Evolutionary conservation across 1,284 basidiomycete genomes (phyloP).

Genomic region (Ceratobasidium sp.): DNA sequence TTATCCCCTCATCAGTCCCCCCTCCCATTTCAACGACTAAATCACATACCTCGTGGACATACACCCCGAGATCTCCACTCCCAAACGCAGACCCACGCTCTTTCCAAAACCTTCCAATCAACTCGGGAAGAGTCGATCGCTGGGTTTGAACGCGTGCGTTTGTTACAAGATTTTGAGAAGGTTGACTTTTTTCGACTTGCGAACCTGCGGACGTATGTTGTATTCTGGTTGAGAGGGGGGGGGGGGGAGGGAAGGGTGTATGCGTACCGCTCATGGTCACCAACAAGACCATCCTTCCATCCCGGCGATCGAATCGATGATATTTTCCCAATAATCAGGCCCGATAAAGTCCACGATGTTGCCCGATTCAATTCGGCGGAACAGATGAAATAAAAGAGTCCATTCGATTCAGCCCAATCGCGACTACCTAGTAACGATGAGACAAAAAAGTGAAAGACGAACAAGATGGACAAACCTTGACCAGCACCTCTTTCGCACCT

Average conservation of each 20-base stretch:
- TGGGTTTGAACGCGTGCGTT: conserved; percentile 91
- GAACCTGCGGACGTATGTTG: too few relatives aligned
- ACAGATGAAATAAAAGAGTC: conserved; percentile 78
- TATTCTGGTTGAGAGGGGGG: too few relatives aligned
- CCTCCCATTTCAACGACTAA: background rate
- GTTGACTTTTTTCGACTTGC: conserved; percentile 70
- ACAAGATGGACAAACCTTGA: conserved; percentile 65
- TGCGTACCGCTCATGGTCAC: conserved; percentile 74
- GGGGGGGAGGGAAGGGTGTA: too few relatives aligned
- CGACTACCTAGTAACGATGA: background rate
- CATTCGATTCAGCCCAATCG: conserved; percentile 89
- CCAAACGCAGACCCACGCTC: conserved; percentile 71
- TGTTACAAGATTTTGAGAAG: conserved; percentile 75
- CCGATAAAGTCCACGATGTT: conserved; percentile 88
- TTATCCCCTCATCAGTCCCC: background rate
- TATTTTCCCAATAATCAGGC: conserved; percentile 83
- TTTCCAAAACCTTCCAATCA: conserved; percentile 73
- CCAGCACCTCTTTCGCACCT: conserved; percentile 71
- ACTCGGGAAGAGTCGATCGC: conserved; percentile 84
- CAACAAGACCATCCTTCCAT: conserved; percentile 81
- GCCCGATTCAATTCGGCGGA: background rate
- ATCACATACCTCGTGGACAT: conserved; percentile 79
- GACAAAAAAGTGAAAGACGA: background rate
- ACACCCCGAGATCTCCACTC: conserved; percentile 68
- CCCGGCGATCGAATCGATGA: conserved; percentile 79